Evolutionary conservation across 2,329 filamentous ascomycete species (phyloP).

Genomic region (Claviceps fusiformis): DNA sequence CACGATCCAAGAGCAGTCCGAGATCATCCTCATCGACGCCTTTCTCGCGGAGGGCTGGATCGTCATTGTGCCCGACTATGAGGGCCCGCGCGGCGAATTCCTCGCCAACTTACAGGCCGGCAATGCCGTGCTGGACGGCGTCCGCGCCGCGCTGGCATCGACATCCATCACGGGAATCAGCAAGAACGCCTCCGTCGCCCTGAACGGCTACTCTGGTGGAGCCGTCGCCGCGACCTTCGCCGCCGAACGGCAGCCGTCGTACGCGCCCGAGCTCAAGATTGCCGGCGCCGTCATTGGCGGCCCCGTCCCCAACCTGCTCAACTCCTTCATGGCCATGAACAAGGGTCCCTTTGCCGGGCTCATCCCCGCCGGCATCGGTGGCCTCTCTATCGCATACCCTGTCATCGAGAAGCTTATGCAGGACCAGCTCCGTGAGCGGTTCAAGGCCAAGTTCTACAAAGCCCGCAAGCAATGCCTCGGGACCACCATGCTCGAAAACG

Average conservation of each 20-base stretch:
- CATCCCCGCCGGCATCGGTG: constrained; percentile 11
- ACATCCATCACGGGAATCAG: constrained; percentile 16
- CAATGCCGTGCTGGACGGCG: constrained; percentile 28
- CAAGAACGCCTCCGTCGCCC: constrained; percentile 18
- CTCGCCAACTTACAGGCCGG: constrained; percentile 26
- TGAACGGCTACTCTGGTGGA: constrained; percentile 28
- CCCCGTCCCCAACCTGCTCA: constrained; percentile 7
- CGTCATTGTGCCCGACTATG: constrained; percentile 35
- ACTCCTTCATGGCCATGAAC: constrained; percentile 8
- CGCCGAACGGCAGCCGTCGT: constrained; percentile 4
- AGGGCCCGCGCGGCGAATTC: constrained; percentile 29
- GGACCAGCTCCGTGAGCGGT: constrained; percentile 8
- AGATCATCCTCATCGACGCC: constrained; percentile 12
- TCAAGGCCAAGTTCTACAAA: background rate
- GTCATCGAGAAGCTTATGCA: constrained; percentile 6
- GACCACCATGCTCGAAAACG: background rate
- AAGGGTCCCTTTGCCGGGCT: constrained; percentile 8
- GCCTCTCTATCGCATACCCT: constrained; percentile 10
- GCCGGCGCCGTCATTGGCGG: constrained; percentile 13
- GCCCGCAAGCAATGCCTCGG: background rate
- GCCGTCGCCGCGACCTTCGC: constrained; percentile 5
- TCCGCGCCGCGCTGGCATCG: constrained; percentile 25
- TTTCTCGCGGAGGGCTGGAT: constrained; percentile 30
- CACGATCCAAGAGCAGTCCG: constrained; percentile 14
- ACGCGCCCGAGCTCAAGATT: constrained; percentile 11